Evolutionary conservation across 345 rosid species (phyloP), one percentile per base, ranked within the genome.

Genomic region (Moringa oleifera): DNA sequence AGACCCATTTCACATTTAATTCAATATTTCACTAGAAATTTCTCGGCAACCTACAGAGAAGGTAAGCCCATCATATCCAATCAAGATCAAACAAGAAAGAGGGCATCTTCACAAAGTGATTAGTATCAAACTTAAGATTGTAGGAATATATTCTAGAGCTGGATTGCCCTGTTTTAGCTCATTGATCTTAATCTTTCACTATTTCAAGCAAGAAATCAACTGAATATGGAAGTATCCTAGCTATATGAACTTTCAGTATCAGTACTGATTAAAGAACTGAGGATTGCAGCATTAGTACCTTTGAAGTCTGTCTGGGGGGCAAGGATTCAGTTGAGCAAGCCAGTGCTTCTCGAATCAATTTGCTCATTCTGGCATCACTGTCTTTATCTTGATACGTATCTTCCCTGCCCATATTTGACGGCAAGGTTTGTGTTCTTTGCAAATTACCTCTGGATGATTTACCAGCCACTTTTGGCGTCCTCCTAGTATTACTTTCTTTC

Each of bases 301-400:
- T 74, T 21, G 77, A 58, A 58, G 51, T 51, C 7, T 59, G 72
- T 18, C 61, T 45, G 11, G 51, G 63, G 0, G 69, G 76, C 41
- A 60, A 59, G 57, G 53, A 20, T 23, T 57, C 56, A 9, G 70
- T 33, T 33, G 88, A 68, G 31, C 54, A 51, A 21, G 78, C 68
- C 65, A 80, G 72, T 57, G 92, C 89, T 55, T 79, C 80, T 46
- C 75, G 81, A 57, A 82, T 87, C 75, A 87, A 72, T 69, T 62
- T 71, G 45, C 93, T 81, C 86, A 87, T 78, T 58, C 81, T 68
- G n/a, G 74, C 65, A 23, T 84, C 84, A 53, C 64, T 65, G 1
- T 80, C 89, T 46, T 69, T 68, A 25, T 79, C 85, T 33, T 80
- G 75, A 57, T 41, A 28, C 52, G 57, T 53, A 24, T 64, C 79